Percentiles rank a stretch among this genome's conserved stretches.
phyloP scores from a whole-genome alignment of 164 flowering plant genomes.

The Vitis amurensis region DNA sequence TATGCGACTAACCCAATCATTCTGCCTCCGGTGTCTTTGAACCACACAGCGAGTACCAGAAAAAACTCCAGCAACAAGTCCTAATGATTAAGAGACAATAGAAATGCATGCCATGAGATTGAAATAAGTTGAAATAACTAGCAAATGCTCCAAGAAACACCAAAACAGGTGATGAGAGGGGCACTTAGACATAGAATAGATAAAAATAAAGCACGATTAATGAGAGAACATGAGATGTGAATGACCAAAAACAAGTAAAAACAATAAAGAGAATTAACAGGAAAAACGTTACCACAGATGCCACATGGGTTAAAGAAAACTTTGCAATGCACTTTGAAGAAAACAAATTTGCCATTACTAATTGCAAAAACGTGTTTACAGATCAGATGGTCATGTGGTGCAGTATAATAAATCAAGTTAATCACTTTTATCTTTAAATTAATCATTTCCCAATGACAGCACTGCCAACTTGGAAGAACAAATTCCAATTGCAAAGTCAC shows the following conservation, averaged over 20 bases:
- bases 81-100: conserved; percentile 25
- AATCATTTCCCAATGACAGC: too few species aligned
- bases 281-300: too few species aligned
- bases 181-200: neutral
- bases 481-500: too few species aligned
- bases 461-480: too few species aligned
- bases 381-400: too few species aligned
- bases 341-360: too few species aligned
- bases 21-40: conserved; percentile 49
- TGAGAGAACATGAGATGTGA: neutral
- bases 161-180: neutral
- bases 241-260: neutral
- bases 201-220: neutral
- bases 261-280: too few species aligned
- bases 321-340: too few species aligned
- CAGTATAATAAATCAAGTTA: too few species aligned
- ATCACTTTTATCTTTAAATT: too few species aligned
- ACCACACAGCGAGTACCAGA: conserved; percentile 60
- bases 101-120: neutral
- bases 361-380: too few species aligned
- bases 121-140: neutral
- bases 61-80: conserved; percentile 71
- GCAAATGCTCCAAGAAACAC: neutral
- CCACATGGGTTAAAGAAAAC: too few species aligned
- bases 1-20: conserved; percentile 66